phyloP scores from a whole-genome alignment of 2,329 filamentous ascomycete species.

The Epichloe amarillans region DNA sequence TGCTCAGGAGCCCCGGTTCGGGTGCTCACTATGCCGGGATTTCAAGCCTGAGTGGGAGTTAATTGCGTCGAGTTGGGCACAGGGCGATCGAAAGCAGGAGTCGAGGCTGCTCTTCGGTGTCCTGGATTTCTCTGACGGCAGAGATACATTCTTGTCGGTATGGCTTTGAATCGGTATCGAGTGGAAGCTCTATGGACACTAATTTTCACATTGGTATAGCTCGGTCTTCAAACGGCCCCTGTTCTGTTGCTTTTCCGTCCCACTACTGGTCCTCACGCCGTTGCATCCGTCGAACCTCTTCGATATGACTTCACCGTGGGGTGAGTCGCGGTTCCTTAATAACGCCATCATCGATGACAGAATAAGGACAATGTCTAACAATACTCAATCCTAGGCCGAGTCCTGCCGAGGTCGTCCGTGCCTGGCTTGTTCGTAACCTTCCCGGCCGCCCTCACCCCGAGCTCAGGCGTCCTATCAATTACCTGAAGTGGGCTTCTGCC shows the following conservation, averaged over 20 bases:
- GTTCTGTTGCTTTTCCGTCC: constrained; percentile 80
- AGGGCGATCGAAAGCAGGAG: constrained; percentile 63
- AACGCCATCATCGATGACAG: no score
- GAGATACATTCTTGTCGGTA: constrained; percentile 77
- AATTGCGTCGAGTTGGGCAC: constrained; percentile 72
- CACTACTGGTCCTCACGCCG: constrained; percentile 68
- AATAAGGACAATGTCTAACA: neutral
- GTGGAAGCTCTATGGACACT: neutral
- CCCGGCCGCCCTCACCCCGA: constrained; percentile 64
- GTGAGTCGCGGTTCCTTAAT: constrained; percentile 32
- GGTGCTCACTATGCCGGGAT: constrained; percentile 74
- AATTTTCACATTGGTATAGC: constrained; percentile 32
- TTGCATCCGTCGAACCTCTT: constrained; percentile 50
- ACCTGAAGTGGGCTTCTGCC: constrained; percentile 55
- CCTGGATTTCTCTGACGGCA: constrained; percentile 78
- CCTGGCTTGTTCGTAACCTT: constrained; percentile 68
- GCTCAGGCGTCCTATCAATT: constrained; percentile 81
- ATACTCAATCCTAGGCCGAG: constrained; percentile 42
- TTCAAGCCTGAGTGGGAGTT: constrained; percentile 94
- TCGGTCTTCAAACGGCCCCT: constrained; percentile 87
- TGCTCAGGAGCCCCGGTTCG: constrained; percentile 69
- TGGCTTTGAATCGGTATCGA: constrained; percentile 11
- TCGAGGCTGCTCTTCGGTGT: constrained; percentile 67
- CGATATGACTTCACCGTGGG: constrained; percentile 77
- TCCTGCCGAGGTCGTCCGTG: constrained; percentile 63